Base-by-base conservation (phyloP, 2,329 filamentous ascomycete species). In the Endothia cerciana region DNA sequence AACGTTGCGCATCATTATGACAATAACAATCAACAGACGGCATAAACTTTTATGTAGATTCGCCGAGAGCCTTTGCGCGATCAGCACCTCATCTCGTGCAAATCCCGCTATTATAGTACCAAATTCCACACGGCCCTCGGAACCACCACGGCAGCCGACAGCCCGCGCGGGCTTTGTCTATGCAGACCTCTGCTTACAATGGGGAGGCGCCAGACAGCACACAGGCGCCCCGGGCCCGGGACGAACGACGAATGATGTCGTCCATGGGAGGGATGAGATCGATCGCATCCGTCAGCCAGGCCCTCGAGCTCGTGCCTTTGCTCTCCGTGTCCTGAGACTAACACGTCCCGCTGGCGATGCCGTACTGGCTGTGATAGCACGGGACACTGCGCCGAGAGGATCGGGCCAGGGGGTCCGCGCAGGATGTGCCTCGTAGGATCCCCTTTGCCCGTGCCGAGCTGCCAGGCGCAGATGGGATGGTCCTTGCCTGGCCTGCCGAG, bases 241-340 rank as follows among this genome's bases (percentile, higher is more conserved):
- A 38, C 22, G 41, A 15, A 28, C 17, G 47, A 28, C 47, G 4
- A 25, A 43, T 60, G 28, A 60, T 30, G 38, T 40, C 55, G 55
- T 57, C 22, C n/a, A 41, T 49, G 43, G 28, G 58, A 36, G 15
- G 25, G 58, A 49, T 22, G 58, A 60, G 58, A 60, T 60, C 58
- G 58, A 60, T 60, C 58, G 47, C 47, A 51, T 28, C 47, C 58
- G 58, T 49, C 33, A 43, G 41, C 33, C 5, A 40, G 17, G 8
- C 55, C 36, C 19, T 19, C 22, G 33, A n/a, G 17, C 28, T 8
- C 17, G 58, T n/a, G 28, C 36, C 43, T 33, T 60, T n/a, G 25
- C 36, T 25, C 19, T 47, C 11, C 43, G 40, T 36, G 30, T 49
- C 51, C 51, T 6, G 28, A 10, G 28, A 28, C 43, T 60, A 60